Conservation (phyloP, 1,139 yeast genomes). For the Yarrowia galli region DNA sequence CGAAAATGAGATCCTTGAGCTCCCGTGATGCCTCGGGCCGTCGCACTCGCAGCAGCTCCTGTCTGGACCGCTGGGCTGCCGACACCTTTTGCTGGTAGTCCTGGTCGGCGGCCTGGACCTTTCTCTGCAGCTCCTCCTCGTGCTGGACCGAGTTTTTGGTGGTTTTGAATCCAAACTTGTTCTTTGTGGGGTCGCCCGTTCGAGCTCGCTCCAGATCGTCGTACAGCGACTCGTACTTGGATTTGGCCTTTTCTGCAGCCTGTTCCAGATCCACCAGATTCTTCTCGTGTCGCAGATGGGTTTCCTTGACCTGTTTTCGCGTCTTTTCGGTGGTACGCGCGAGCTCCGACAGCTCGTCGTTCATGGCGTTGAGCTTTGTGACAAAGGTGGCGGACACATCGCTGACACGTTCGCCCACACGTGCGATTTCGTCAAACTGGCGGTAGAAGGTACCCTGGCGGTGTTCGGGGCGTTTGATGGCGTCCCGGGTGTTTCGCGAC, state of each 20-base stretch:
- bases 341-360: conserved; percentile 81
- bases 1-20: conserved; percentile 78
- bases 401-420: conserved; percentile 76
- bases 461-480: conserved; percentile 58
- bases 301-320: conserved; percentile 81
- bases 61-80: conserved; percentile 73
- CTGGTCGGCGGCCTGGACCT: conserved; percentile 82
- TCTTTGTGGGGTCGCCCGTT: conserved; percentile 80
- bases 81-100: conserved; percentile 84
- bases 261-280: conserved; percentile 81
- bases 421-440: conserved; percentile 72
- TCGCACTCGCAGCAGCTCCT: conserved; percentile 71
- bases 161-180: conserved; percentile 74
- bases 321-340: conserved; percentile 71
- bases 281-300: conserved; percentile 80
- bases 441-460: conserved; percentile 73
- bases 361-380: conserved; percentile 81
- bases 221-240: conserved; percentile 79
- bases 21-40: conserved; percentile 81
- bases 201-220: conserved; percentile 85
- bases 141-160: conserved; percentile 85
- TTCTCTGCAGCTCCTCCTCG: conserved; percentile 84
- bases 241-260: conserved; percentile 87
- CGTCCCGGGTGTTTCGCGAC: conserved; percentile 61
- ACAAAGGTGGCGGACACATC: conserved; percentile 80